Evolutionary conservation across 495 filamentous ascomycete species (phyloP).

Genomic region (Alectoria sarmentosa): DNA sequence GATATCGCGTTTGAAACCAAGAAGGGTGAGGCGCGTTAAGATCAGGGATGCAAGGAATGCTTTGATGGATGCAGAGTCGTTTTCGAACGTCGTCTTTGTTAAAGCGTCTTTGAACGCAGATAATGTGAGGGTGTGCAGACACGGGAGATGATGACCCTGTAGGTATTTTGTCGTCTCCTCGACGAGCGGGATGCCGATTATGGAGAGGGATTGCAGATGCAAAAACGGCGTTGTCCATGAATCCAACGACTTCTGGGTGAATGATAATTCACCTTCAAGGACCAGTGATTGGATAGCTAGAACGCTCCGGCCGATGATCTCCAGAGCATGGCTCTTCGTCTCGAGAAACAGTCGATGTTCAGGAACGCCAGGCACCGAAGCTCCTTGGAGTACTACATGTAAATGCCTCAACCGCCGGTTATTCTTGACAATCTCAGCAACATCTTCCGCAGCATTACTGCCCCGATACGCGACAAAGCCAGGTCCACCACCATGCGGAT

Average conservation of each 20-base stretch:
- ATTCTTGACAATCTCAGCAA: neutral
- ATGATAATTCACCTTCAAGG: neutral
- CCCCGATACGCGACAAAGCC: neutral
- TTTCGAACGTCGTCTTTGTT: neutral
- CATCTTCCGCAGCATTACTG: neutral
- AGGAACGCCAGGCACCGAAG: neutral
- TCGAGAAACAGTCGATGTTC: neutral
- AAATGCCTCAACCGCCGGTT: neutral
- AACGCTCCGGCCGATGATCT: neutral
- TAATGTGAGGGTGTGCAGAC: neutral
- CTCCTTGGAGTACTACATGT: neutral
- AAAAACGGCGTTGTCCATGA: neutral
- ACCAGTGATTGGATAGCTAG: neutral
- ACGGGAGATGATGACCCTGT: neutral
- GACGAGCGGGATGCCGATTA: neutral
- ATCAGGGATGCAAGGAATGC: neutral
- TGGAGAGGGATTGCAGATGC: conserved; percentile 1
- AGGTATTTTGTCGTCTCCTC: neutral
- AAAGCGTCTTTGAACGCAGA: neutral
- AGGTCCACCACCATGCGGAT: neutral
- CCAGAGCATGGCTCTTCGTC: neutral
- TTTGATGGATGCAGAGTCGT: neutral
- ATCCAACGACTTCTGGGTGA: neutral
- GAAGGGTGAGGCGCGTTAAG: neutral
- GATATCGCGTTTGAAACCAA: neutral